phyloP scores from a whole-genome alignment of 352 stramenopile species.

The Phytophthora colocasiae region DNA sequence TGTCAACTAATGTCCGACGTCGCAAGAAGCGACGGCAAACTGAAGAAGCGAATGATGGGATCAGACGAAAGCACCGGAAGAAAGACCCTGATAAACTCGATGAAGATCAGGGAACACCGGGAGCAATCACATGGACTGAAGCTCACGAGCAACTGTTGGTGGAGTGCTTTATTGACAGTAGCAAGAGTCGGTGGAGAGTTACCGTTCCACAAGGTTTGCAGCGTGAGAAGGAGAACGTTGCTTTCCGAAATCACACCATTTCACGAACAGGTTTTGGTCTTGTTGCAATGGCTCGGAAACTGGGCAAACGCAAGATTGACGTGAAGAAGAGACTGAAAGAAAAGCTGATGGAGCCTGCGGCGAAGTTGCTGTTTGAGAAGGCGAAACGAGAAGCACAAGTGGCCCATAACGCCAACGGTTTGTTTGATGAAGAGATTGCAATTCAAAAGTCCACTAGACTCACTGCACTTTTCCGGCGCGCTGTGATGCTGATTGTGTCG shows the following conservation, averaged over 20 bases:
- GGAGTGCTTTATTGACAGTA: slow-evolving; percentile 76
- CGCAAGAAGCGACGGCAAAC: slow-evolving; percentile 42
- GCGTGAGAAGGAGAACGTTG: slow-evolving; percentile 56
- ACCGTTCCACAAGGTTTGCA: slow-evolving; percentile 67
- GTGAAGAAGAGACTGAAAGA: slow-evolving; percentile 84
- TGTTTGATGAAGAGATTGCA: slow-evolving; percentile 73
- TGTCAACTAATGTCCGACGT: slow-evolving; percentile 58
- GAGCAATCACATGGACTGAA: slow-evolving; percentile 58
- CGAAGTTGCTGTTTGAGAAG: slow-evolving; percentile 62
- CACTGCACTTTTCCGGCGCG: slow-evolving; percentile 77
- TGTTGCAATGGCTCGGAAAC: slow-evolving; percentile 65
- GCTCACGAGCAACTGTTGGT: slow-evolving; percentile 64
- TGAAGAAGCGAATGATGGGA: slow-evolving; percentile 12
- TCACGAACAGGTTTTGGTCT: slow-evolving; percentile 68
- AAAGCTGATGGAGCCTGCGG: slow-evolving; percentile 63
- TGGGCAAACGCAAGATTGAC: slow-evolving; percentile 76
- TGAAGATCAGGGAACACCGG: slow-evolving; percentile 17
- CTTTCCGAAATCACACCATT: slow-evolving; percentile 69
- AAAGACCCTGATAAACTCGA: slow-evolving; percentile 13
- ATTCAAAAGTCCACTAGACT: slow-evolving; percentile 65
- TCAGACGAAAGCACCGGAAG: slow-evolving; percentile 28
- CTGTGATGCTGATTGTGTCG: slow-evolving; percentile 84
- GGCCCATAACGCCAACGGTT: slow-evolving; percentile 48
- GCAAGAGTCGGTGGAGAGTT: slow-evolving; percentile 69
- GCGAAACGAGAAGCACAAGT: slow-evolving; percentile 63